Evolutionary conservation across 202 grass and related monocot species (phyloP), one percentile per base, ranked within the genome.

Genomic region (Hordeum pubiflorum): DNA sequence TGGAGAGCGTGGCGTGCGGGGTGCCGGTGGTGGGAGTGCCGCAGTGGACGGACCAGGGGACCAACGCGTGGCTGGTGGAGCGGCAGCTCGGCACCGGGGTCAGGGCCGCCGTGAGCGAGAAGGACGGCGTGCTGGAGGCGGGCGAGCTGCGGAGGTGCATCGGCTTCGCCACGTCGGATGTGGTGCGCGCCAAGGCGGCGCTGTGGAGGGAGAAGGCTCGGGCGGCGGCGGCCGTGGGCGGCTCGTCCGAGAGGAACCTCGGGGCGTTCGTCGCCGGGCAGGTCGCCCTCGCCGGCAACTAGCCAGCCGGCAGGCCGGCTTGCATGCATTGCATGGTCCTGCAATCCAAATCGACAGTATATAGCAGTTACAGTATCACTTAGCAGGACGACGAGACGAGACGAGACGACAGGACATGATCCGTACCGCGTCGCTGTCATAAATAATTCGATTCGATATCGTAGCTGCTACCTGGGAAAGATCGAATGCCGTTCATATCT

Each of bases 221-320:
- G 27, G 81, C 57, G 23, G 89, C 89, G 0, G 75, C 78, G 4
- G 58, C 76, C 0, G 57, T 63, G 18, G 87, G 89, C 3, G 89
- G 92, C 2, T 89, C 89, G 22, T 91, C 89, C 24, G 84, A 87
- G 69, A 68, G 46, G 63, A 89, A 83, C 67, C 85, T 94, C 26
- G 63, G 50, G 39, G 81, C 36, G 7, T 94, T 89, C 39, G 55
- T 91, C 15, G 10, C 68, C 85, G 82, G 27, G 14, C 20, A 57
- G 48, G 15, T 50, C n/a, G 23, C 76, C 43, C 46, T 66, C 32
- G 24, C 17, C 24, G 75, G 58, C 20, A 66, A 78, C 1, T 66
- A 82, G 18, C 69, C 23, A 48, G 21, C 48, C 17, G 44, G 44
- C 44, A 48, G 1, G 44, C 44, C 44, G 14, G 44, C 44, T 48